A percentile compares a stretch with the other conserved stretches of the same genome.
Evolutionary conservation across 139 green algal species (phyloP).

Genomic region (Deuterostichococcus epilithicus): DNA sequence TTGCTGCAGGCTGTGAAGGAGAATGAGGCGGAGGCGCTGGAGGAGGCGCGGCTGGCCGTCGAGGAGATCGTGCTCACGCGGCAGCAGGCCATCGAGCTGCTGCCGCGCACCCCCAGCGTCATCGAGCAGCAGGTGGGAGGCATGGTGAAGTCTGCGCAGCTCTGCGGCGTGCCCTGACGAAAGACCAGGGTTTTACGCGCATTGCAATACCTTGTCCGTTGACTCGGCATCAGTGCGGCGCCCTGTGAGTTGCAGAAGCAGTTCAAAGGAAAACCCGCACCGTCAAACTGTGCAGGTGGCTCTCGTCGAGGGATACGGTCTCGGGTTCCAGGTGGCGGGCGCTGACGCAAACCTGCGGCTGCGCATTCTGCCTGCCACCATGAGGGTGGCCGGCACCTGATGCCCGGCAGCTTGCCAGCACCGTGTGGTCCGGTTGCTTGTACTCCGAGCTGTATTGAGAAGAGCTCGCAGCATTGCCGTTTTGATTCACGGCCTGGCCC

Average conservation of each 20-base stretch:
- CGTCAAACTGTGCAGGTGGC: conserved; percentile 1
- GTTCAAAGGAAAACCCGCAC: neutral
- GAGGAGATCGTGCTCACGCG: conserved; percentile 50
- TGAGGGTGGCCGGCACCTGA: neutral
- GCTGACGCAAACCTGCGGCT: conserved; percentile 12
- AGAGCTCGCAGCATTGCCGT: too few relatives aligned
- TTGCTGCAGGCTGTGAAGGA: neutral
- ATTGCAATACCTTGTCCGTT: too few relatives aligned
- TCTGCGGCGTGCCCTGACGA: too few relatives aligned
- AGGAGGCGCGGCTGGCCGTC: conserved; percentile 53
- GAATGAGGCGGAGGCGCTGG: conserved; percentile 40
- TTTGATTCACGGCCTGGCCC: too few relatives aligned
- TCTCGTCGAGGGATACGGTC: conserved; percentile 7
- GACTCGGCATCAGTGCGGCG: too few relatives aligned
- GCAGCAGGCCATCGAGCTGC: conserved; percentile 56
- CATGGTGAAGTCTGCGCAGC: neutral
- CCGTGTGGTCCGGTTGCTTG: too few relatives aligned
- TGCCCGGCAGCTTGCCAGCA: too few relatives aligned
- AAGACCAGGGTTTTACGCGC: too few relatives aligned
- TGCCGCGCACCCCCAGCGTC: conserved; percentile 32
- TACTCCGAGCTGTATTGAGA: too few relatives aligned
- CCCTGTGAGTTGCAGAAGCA: neutral
- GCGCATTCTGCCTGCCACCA: conserved; percentile 22
- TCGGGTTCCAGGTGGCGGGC: conserved; percentile 21
- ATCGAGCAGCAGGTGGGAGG: conserved; percentile 32